These are phyloP conservation scores for Meyerozyma athensensis DNA, from an alignment of 1,139 yeast species.

Conservation along the genomic window DNA sequence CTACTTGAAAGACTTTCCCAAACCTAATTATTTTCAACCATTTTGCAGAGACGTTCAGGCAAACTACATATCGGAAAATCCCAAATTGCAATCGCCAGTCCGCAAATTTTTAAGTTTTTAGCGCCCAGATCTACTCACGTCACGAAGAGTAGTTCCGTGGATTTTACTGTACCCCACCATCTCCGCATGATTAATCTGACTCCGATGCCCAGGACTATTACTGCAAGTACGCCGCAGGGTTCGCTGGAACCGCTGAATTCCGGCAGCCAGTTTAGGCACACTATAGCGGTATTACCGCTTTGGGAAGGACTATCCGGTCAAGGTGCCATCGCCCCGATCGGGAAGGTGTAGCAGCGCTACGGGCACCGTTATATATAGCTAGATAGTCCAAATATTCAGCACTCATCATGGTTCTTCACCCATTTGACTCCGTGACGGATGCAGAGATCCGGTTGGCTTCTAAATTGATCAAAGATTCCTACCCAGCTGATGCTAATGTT, in stretches of 20 bases:
- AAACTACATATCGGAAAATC: too few relatives aligned
- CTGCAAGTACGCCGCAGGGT: too few relatives aligned
- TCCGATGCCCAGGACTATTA: background rate
- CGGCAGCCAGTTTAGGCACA: conserved; percentile 1
- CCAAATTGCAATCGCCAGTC: too few relatives aligned
- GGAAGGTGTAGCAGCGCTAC: background rate
- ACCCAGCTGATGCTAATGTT: conserved; percentile 43
- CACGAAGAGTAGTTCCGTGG: too few relatives aligned
- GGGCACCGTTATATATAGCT: background rate
- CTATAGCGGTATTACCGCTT: conserved; percentile 1
- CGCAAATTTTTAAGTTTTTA: too few relatives aligned
- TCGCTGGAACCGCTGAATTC: too few relatives aligned
- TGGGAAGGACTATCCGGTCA: background rate
- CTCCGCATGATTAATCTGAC: too few relatives aligned
- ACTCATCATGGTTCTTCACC: conserved; percentile 26
- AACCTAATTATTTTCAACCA: too few relatives aligned
- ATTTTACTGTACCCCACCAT: too few relatives aligned
- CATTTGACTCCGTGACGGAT: conserved; percentile 66
- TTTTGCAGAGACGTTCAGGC: too few relatives aligned
- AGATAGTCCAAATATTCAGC: background rate
- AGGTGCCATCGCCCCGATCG: background rate
- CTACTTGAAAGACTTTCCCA: too few relatives aligned
- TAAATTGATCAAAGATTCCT: conserved; percentile 56
- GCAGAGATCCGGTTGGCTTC: conserved; percentile 62
- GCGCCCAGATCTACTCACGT: too few relatives aligned